A percentile compares a stretch with the other conserved stretches of the same genome.
These are phyloP conservation scores for Alternaria triticimaculans DNA, from an alignment of 2,329 filamentous ascomycete genomes.

Conservation along the genomic window DNA sequence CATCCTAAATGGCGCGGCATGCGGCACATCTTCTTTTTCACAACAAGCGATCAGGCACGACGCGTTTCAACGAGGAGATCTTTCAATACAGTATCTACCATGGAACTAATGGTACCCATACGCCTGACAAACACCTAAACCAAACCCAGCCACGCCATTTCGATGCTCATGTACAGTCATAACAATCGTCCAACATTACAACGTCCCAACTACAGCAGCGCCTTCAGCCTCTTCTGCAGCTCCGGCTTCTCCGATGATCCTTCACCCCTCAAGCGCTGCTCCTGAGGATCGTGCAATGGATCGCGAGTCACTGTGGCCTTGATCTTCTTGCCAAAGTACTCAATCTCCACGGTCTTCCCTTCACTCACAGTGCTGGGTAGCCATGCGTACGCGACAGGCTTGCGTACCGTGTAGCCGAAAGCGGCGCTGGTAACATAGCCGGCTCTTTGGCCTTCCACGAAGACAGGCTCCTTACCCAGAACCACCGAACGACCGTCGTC, in stretches of 20 bases:
- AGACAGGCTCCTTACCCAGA: conserved; percentile 69
- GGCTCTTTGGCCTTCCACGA: conserved; percentile 52
- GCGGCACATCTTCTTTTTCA: not conserved
- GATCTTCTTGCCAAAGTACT: conserved; percentile 66
- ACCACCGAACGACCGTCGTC: conserved; percentile 65
- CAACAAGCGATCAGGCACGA: not conserved
- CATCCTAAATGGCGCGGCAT: not conserved
- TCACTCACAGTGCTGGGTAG: conserved; percentile 57
- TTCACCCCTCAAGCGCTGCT: conserved; percentile 45
- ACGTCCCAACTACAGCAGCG: conserved; percentile 23
- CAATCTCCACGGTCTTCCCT: conserved; percentile 63
- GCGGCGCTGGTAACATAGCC: conserved; percentile 68
- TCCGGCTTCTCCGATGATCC: conserved; percentile 23
- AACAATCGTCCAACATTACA: conserved; percentile 16
- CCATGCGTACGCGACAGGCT: conserved; percentile 66
- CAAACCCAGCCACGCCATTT: not conserved
- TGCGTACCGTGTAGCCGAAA: conserved; percentile 66
- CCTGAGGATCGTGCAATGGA: conserved; percentile 56
- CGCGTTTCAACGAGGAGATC: not conserved
- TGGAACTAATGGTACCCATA: not conserved
- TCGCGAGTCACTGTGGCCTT: conserved; percentile 61
- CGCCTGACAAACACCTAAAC: not conserved
- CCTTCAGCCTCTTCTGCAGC: conserved; percentile 30
- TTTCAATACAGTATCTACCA: not conserved
- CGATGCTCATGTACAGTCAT: conserved; percentile 18